Percentiles rank a stretch among this genome's conserved stretches.
Evolutionary conservation across 805 yeast genomes (phyloP).

Genomic region (Wickerhamiella qilinensis): DNA sequence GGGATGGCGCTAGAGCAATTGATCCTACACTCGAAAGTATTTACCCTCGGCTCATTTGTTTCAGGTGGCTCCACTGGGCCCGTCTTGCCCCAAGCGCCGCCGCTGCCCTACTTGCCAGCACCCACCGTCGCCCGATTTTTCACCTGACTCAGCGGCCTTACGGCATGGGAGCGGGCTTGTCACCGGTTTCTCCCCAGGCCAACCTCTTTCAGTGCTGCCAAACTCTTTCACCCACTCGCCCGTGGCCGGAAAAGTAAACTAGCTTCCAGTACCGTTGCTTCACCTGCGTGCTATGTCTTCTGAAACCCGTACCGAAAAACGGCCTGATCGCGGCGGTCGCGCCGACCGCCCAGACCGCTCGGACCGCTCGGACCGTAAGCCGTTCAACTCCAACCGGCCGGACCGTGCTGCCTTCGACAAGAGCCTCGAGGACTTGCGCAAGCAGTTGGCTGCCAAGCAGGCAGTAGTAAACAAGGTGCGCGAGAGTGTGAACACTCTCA

Average conservation of each 20-base stretch:
- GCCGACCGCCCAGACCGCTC: background rate
- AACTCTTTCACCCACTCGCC: too few species aligned
- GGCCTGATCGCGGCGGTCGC: background rate
- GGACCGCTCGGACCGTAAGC: background rate
- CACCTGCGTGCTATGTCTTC: background rate
- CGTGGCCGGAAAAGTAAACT: too few species aligned
- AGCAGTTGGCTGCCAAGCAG: conserved; percentile 16
- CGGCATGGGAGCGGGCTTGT: too few species aligned
- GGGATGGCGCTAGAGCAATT: too few species aligned
- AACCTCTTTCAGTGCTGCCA: too few species aligned
- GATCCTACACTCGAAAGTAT: too few species aligned
- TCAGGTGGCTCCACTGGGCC: too few species aligned
- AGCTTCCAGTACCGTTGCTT: too few species aligned
- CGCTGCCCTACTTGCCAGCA: too few species aligned
- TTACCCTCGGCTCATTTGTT: too few species aligned
- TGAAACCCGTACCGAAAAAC: background rate
- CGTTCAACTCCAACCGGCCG: conserved; percentile 9
- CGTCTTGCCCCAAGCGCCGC: too few species aligned
- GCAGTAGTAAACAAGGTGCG: conserved; percentile 15
- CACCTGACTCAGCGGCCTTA: background rate
- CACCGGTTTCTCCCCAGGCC: too few species aligned
- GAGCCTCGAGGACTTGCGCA: conserved; percentile 16
- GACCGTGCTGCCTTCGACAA: conserved; percentile 18
- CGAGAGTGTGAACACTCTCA: conserved; percentile 13
- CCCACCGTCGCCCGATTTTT: background rate